Base-by-base conservation (phyloP, 345 rosid species). In the Bretschneidera sinensis region DNA sequence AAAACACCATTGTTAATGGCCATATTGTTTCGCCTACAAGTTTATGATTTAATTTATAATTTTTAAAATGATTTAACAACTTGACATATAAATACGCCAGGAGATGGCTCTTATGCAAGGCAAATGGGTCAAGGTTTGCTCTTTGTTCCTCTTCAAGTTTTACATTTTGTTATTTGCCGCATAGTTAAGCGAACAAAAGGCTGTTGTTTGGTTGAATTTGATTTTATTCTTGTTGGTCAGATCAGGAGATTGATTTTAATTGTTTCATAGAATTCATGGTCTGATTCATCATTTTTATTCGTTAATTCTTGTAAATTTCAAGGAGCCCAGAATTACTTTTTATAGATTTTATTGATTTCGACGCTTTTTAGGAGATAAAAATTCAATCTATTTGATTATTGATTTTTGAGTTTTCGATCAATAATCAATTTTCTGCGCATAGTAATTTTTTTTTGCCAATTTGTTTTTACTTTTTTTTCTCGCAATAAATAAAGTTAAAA, bases 111-210 rank as follows among this genome's bases (percentile, higher is more conserved):
- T 60, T 20, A 58, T 61, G 48, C 59, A 70, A 72, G 90, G 87
- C 61, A 82, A 79, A 62, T 88, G 96, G 96, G 59, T 82, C 73
- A 78, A 86, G 96, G 92, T 85, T 45, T 6, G 54, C 14, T 62
- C 39, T 54, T 19, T 60, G n/a, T 15, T 52, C 23, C 51, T 55
- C 25, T 21, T 35, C 19, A 16, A 15, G 2, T 35, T 23, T 21
- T 10, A 1, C 34, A 17, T 24, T 28, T 1, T 20, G 14, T 62
- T 13, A 18, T 9, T 48, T 56, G 53, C 47, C 21, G 21, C 48
- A 0, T 49, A 49, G 20, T 47, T 23, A 18, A 28, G 43, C 31
- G 43, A 17, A 14, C 24, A 11, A 49, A 49, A 49, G 53, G 9
- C 35, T 31, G 9, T n/a, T n/a, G n/a, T n/a, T n/a, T n/a, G n/a